Conservation (phyloP, 805 yeast genomes). For the Zygoascus biomembranicola region DNA sequence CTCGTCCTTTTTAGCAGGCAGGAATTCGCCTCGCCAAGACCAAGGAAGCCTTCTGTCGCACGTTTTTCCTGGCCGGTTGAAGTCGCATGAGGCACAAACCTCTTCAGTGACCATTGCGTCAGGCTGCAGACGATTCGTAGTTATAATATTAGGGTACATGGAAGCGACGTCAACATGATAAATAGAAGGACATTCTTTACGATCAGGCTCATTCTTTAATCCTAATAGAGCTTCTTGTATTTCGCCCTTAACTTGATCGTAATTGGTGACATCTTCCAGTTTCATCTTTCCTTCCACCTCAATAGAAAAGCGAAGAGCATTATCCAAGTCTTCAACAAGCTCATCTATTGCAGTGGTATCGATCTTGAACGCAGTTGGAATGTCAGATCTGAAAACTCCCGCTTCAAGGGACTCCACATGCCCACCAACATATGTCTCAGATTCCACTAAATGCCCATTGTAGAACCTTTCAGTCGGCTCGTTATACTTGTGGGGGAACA, state of each 20-base stretch:
- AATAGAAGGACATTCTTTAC: conserved; percentile 75
- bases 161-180: conserved; percentile 99
- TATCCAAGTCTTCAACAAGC: conserved; percentile 59
- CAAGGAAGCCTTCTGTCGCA: conserved; percentile 90
- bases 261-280: conserved; percentile 71
- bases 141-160: conserved; percentile 98
- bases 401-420: conserved; percentile 97
- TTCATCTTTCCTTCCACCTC: conserved; percentile 70
- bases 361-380: conserved; percentile 63
- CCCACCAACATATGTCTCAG: conserved; percentile 98
- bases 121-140: conserved; percentile 93
- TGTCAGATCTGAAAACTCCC: conserved; percentile 91
- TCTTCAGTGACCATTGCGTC: conserved; percentile 94
- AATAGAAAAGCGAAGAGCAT: conserved; percentile 73
- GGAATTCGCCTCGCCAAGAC: conserved; percentile 98
- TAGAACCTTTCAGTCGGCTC: conserved; percentile 94
- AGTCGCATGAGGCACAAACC: conserved; percentile 96
- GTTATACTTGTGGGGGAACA: conserved; percentile 86
- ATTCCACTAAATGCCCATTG: conserved; percentile 86
- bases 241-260: conserved; percentile 58
- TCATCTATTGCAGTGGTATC: conserved; percentile 81
- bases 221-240: conserved; percentile 50
- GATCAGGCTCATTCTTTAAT: conserved; percentile 50
- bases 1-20: conserved; percentile 85
- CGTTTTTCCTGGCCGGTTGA: conserved; percentile 86